These are phyloP conservation scores for Yarrowia sp. DNA, from an alignment of 805 yeast species.

Conservation along the genomic window DNA sequence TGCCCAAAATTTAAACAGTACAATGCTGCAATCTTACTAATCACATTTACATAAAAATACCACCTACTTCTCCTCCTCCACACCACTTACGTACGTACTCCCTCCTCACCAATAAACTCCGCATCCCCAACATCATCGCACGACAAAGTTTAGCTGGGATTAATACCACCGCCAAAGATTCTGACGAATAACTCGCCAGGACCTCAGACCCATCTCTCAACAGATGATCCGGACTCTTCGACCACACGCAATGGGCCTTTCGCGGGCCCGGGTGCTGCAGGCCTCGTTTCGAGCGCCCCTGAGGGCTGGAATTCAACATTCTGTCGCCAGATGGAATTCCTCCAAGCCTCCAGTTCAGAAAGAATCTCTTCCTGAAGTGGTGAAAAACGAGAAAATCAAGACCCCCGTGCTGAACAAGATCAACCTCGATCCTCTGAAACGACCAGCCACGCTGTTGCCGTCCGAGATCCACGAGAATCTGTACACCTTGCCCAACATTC, in stretches of 20 bases:
- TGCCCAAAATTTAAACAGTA: too few relatives aligned
- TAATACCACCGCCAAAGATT: too few relatives aligned
- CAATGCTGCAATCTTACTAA: too few relatives aligned
- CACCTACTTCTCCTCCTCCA: too few relatives aligned
- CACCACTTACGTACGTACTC: too few relatives aligned
- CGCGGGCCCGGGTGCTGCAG: constrained; percentile 18
- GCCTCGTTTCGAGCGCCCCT: not conserved
- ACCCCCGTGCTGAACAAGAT: not conserved
- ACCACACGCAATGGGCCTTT: constrained; percentile 14
- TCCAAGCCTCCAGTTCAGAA: constrained; percentile 2
- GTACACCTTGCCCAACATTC: constrained; percentile 83
- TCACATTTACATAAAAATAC: too few relatives aligned
- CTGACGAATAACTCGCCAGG: not conserved
- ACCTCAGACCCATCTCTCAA: constrained; percentile 7
- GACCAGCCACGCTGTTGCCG: constrained; percentile 13
- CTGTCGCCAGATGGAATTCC: not conserved
- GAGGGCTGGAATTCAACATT: constrained; percentile 10
- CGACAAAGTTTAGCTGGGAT: too few relatives aligned
- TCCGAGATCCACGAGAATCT: constrained; percentile 58
- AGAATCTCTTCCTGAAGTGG: not conserved
- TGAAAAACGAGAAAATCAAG: not conserved
- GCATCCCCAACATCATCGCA: too few relatives aligned
- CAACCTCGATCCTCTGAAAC: constrained; percentile 18
- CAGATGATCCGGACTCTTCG: constrained; percentile 31
- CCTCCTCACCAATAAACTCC: too few relatives aligned